Conservation (phyloP, 2,329 filamentous ascomycete species). For the Aspergillus ochraceoroseus region DNA sequence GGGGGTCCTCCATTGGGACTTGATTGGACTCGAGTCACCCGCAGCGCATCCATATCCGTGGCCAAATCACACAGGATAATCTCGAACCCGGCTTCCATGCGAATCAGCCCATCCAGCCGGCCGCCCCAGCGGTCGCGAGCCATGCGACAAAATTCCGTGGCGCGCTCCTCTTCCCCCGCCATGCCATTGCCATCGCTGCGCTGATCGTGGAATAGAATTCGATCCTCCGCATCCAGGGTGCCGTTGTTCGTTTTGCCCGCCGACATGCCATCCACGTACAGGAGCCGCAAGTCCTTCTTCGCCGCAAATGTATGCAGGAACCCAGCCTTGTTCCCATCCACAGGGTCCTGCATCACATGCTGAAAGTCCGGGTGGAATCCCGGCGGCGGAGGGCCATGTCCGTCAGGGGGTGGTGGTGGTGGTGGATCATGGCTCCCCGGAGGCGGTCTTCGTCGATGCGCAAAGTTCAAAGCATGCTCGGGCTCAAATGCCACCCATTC, state of each 20-base stretch:
- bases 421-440: not conserved
- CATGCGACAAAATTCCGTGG: constrained; percentile 53
- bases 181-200: constrained; percentile 10
- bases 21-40: constrained; percentile 30
- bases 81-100: constrained; percentile 67
- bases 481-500: constrained; percentile 75
- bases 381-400: too few relatives aligned
- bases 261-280: constrained; percentile 67
- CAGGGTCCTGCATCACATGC: not conserved
- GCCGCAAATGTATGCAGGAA: constrained; percentile 64
- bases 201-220: constrained; percentile 51
- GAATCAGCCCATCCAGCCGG: constrained; percentile 58
- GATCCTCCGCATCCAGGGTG: constrained; percentile 64
- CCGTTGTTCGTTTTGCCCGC: constrained; percentile 62
- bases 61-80: constrained; percentile 63
- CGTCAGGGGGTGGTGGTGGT: too few relatives aligned
- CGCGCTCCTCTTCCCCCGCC: constrained; percentile 49
- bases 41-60: constrained; percentile 36
- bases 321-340: constrained; percentile 36
- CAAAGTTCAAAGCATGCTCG: constrained; percentile 66
- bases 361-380: constrained; percentile 1
- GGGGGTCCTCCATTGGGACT: not conserved
- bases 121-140: constrained; percentile 47
- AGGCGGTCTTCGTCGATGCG: constrained; percentile 28
- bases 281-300: constrained; percentile 52